phyloP scores from a whole-genome alignment of 495 filamentous ascomycete genomes.

The Aspergillus leporis region DNA sequence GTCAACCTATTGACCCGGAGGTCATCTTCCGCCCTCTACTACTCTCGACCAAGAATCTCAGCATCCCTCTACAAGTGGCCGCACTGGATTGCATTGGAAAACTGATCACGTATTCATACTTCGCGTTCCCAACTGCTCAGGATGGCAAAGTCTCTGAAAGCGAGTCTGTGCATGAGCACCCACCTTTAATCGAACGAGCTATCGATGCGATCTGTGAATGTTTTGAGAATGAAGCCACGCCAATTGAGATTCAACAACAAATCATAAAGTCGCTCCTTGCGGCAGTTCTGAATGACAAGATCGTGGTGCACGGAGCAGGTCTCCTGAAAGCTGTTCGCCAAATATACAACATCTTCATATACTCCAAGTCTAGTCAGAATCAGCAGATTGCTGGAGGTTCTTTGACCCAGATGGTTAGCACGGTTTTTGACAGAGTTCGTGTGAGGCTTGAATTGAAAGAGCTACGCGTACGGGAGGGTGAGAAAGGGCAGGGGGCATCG shows the following conservation, averaged over 20 bases:
- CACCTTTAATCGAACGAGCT: constrained; percentile 88
- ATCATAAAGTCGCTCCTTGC: constrained; percentile 96
- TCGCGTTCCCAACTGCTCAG: constrained; percentile 68
- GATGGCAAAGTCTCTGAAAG: constrained; percentile 35
- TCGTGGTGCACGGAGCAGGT: constrained; percentile 95
- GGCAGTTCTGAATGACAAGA: constrained; percentile 96
- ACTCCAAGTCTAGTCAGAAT: constrained; percentile 86
- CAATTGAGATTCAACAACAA: constrained; percentile 88
- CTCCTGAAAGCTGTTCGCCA: constrained; percentile 97
- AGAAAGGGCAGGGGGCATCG: constrained; percentile 32
- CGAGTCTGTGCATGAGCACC: constrained; percentile 44
- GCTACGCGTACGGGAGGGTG: constrained; percentile 51
- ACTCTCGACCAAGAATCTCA: constrained; percentile 81
- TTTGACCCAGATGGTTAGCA: constrained; percentile 97
- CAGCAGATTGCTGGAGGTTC: constrained; percentile 97
- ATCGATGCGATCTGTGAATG: constrained; percentile 99
- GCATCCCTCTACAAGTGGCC: constrained; percentile 79
- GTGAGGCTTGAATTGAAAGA: constrained; percentile 86
- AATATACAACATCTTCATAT: constrained; percentile 97
- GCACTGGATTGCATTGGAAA: constrained; percentile 98
- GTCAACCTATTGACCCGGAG: constrained; percentile 74
- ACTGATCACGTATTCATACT: constrained; percentile 97
- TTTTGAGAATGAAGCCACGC: constrained; percentile 93
- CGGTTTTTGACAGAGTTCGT: constrained; percentile 94
- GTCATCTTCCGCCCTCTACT: constrained; percentile 88